Conservation (phyloP, 495 filamentous ascomycete species). For the Neurospora sp. region DNA sequence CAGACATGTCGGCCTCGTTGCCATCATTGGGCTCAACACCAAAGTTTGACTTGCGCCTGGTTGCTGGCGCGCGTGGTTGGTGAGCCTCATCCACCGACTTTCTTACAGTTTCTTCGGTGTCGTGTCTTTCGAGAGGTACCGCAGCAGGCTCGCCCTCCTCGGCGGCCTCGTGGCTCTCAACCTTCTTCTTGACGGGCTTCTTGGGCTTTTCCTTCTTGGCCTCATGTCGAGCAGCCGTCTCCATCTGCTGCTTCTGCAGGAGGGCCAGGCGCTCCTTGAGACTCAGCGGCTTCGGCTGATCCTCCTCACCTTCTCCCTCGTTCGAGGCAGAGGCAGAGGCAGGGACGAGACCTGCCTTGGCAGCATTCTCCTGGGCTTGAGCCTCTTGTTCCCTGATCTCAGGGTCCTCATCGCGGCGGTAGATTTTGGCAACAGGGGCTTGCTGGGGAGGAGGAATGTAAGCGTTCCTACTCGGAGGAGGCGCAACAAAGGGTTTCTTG, state of each 20-base stretch:
- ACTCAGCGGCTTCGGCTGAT: conserved; percentile 79
- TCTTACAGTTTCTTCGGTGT: conserved; percentile 40
- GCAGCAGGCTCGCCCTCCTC: conserved; percentile 30
- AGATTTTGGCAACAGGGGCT: conserved; percentile 61
- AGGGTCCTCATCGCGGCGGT: conserved; percentile 82
- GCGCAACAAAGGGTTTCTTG: conserved; percentile 97
- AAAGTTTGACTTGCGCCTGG: conserved; percentile 45
- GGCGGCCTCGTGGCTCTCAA: conserved; percentile 45
- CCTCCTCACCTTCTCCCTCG: conserved; percentile 44
- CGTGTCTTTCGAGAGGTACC: conserved; percentile 33
- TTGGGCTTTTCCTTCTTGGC: conserved; percentile 88
- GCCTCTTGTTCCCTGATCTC: conserved; percentile 60
- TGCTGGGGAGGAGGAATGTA: conserved; percentile 65
- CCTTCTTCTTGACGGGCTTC: conserved; percentile 65
- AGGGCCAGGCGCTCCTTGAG: conserved; percentile 91
- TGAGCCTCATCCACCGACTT: conserved; percentile 51
- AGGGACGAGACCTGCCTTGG: conserved; percentile 48
- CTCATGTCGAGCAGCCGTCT: conserved; percentile 71
- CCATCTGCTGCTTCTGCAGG: conserved; percentile 86
- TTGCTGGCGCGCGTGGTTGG: conserved; percentile 32
- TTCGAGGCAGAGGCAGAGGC: conserved; percentile 20
- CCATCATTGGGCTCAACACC: conserved; percentile 52
- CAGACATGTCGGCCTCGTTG: conserved; percentile 86
- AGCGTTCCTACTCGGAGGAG: conserved; percentile 86
- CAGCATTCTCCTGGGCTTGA: conserved; percentile 45